These are phyloP conservation scores for Oehlia diaphana DNA, from an alignment of 192 early-diverging fungal species.

Conservation along the genomic window DNA sequence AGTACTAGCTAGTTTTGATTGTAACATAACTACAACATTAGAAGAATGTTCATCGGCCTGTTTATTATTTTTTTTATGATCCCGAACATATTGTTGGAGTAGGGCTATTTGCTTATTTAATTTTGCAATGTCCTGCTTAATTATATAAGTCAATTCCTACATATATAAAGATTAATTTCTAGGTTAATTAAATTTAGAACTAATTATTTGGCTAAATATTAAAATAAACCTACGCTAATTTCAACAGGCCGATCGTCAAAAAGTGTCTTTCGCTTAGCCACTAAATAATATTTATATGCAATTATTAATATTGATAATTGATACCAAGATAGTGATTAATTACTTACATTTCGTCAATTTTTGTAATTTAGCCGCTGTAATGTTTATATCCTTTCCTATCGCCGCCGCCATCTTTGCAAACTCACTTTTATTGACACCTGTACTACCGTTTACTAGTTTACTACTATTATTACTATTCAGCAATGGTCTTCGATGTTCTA, in stretches of 20 bases:
- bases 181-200: not conserved
- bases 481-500: conserved; percentile 42
- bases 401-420: conserved; percentile 80
- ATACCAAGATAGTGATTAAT: not conserved
- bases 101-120: conserved; percentile 92
- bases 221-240: conserved; percentile 67
- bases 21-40: conserved; percentile 90
- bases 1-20: conserved; percentile 89
- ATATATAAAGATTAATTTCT: too few relatives aligned
- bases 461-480: conserved; percentile 30
- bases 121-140: conserved; percentile 95
- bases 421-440: conserved; percentile 59
- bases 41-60: conserved; percentile 89
- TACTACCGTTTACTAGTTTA: conserved; percentile 15
- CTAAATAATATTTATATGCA: conserved; percentile 17
- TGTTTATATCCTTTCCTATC: conserved; percentile 87
- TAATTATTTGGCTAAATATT: too few relatives aligned
- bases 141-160: conserved; percentile 85
- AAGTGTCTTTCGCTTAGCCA: conserved; percentile 94
- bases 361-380: conserved; percentile 79
- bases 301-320: too few relatives aligned
- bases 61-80: conserved; percentile 53
- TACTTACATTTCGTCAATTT: conserved; percentile 73
- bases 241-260: conserved; percentile 97
- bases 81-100: conserved; percentile 70